Evolutionary conservation across 768 basidiomycete species (phyloP), one percentile per base, ranked within the genome.

Genomic region (Podaxis sp.): DNA sequence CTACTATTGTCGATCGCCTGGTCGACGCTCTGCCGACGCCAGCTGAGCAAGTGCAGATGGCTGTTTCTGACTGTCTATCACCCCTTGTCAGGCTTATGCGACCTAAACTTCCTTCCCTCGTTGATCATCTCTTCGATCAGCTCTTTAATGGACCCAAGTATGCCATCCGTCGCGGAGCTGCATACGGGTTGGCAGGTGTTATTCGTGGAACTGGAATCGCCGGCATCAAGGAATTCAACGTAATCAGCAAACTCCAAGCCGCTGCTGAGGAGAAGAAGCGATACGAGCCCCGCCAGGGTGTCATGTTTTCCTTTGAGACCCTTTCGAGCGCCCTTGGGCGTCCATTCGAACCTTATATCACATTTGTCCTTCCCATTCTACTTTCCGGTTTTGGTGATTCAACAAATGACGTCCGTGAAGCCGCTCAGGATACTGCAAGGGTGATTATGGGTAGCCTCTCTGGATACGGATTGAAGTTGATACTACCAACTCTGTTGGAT

Each of bases 361-460:
- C 78, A 4, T 88, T 87, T 58, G 87, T 92, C 59, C 82, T 99
- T 1, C 96, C 96, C 2, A 77, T 95, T 5, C 82, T 99, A 2
- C 78, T 99, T 51, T 76, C 87, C 1, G 82, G 87, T 5, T 97
- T 99, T 72, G 97, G 97, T 15, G 96, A 99, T 73, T 77, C 87
- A 1, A 87, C 84, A 3, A 75, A 86, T 2, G 96, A 96, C 69
- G 96, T 99, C 17, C 88, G 96, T 37, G 96, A 97, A 72, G 94
- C 95, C 3, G 92, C 93, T 0, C 87, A 93, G 68, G 96, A 99
- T 65, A 90, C 97, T 1, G 87, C 95, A 3, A 87, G 89, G 53
- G 87, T 95, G 36, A 95, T 99, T 78, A 99, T 99, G 97, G 90
- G 87, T 0, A 91, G 92, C 66, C 82, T 99, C 73, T 96, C 94